Evolutionary conservation across 352 stramenopile species (phyloP), one percentile per base, ranked within the genome.

Genomic region (Thraustochytrium sp.): DNA sequence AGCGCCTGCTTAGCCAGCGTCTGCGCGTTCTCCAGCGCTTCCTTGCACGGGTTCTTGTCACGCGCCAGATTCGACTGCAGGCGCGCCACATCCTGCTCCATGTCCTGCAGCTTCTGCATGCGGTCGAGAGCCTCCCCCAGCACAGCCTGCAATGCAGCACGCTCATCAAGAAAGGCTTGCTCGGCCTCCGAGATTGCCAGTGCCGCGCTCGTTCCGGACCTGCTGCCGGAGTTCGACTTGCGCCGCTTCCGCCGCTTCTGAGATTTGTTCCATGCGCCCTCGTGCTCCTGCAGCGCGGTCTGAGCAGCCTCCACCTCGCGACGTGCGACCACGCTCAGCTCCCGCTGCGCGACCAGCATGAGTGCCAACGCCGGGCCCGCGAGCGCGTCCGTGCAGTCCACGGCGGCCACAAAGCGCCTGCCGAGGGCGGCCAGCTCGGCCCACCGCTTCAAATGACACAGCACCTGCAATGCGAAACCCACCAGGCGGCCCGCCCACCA

Each of bases 361-460:
- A 80, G 51, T 11, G 68, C 44, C n/a, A 80, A 8, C 21, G 26
- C 42, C 18, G n/a, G 48, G 48, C 48, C 31, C 1, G 76, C 68
- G 34, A 63, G 53, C 8, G 31, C 2, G 11, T 80, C 68, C 23
- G 31, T 40, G 5, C 63, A 46, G n/a, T 64, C 51, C 16, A 80
- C 48, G 2, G 48, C 48, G 5, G 44, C 68, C 5, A 51, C n/a
- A 34, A 53, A 42, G 1, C 48, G 26, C 3, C 26, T 44, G 9
- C 31, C 48, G 9, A 80, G 21, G 1, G n/a, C 40, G 46, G 42
- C 38, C 8, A 80, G 53, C 37, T 80, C 36, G 0, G 68, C 0
- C 68, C 68, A 80, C 36, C 68, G 68, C 31, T 80, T 68, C 2
- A 80, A 34, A 44, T 80, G 68, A 26, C 48, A 80, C 42, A 80